Base-by-base conservation (phyloP, 2,329 filamentous ascomycete genomes). In the Botryotinia calthae region DNA sequence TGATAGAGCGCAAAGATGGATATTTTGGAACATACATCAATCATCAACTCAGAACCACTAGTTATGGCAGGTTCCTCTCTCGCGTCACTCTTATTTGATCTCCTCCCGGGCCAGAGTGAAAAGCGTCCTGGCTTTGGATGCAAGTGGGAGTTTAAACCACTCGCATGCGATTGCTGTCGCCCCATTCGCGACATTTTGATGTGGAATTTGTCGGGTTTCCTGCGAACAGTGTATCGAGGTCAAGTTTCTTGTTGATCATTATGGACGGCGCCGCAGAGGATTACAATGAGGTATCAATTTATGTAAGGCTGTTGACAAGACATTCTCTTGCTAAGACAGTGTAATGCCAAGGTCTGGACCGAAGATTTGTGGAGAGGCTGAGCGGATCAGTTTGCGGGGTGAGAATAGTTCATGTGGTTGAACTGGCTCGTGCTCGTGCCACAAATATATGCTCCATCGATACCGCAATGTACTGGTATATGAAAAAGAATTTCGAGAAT, bases 271-370 rank as follows among this genome's bases (percentile, higher is more conserved):
- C 63, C 34, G 37, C 10, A 56, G 65, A 37, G 34, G 34, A 58
- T 56, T 28, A 44, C 48, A 14, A 44, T 40, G 65, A 44, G 20
- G 28, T 58, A 7, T 31, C 48, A 65, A 40, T 62, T 28, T 64
- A 31, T 64, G 68, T 40, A 46, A 64, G 68, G 59, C 44, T 64
- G 10, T 70, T 64, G 44, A 65, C 58, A 16, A 71, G 31, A 71
- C 65, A 44, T 25, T 56, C n/a, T 68, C 48, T 68, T n/a, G 48
- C 10, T 56, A 67, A 25, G 48, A 34, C 65, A 67, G 65, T 67
- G 65, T 67, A 67, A 67, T 56, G 48, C 65, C 65, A 67, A 67
- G 65, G 48, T 42, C 65, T 56, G 25, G 64, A 67, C 46, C 64
- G 28, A 31, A 67, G 46, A 48, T 54, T 42, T 40, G 65, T 67